Percentiles rank a stretch among this genome's conserved stretches.
These are phyloP conservation scores for Hordeum vulgare DNA, from an alignment of 176 grass and related monocot genomes.

Conservation along the genomic window MorexV3_pseudomolecules_assembly NC_058518.1:414707369-414707868, in stretches of 20 bases:
- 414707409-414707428: neutral
- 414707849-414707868: neutral
- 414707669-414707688: neutral
- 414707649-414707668: neutral
- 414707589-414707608: neutral
- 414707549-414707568: neutral
- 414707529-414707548: neutral
- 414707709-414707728: neutral
- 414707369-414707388: too few species aligned
- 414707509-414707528: neutral
- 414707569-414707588: neutral
- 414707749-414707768: neutral
- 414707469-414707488: neutral
- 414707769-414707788: neutral
- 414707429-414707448: neutral
- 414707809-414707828: neutral
- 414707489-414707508: neutral
- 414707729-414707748: neutral
- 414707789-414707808: neutral
- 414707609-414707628: neutral
- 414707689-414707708: neutral
- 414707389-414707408: too few species aligned
- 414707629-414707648: neutral
- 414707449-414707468: neutral
- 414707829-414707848: neutral